Evolutionary conservation across 495 filamentous ascomycete genomes (phyloP).

Genomic region (Friedmanniomyces endolithicus): DNA sequence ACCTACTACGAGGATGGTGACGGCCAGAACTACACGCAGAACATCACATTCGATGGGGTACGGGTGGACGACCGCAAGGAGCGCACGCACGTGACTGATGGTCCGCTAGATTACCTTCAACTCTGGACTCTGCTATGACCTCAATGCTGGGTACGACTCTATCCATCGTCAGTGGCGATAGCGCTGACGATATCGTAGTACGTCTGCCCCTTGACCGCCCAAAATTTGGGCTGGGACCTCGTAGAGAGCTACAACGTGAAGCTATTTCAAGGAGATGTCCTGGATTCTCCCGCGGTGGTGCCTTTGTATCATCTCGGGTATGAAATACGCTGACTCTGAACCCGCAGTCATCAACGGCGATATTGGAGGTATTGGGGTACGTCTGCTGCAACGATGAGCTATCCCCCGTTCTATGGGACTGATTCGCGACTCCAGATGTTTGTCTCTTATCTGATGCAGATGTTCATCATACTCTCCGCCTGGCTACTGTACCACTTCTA

Average conservation of each 20-base stretch:
- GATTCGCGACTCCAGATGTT: slow-evolving; percentile 1
- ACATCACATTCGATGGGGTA: not conserved
- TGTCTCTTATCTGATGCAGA: slow-evolving; percentile 7
- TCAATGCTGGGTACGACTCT: not conserved
- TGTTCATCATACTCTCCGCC: not conserved
- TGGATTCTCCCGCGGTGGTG: too few relatives aligned
- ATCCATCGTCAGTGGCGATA: too few relatives aligned
- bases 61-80: not conserved
- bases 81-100: not conserved
- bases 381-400: too few relatives aligned
- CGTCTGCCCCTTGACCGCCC: too few relatives aligned
- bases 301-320: too few relatives aligned
- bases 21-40: not conserved
- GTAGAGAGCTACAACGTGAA: too few relatives aligned
- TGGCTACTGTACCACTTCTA: slow-evolving; percentile 5
- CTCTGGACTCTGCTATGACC: not conserved
- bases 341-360: not conserved
- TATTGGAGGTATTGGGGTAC: slow-evolving; percentile 3
- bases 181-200: too few relatives aligned
- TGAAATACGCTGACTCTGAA: too few relatives aligned
- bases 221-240: too few relatives aligned
- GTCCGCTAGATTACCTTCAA: not conserved
- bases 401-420: too few relatives aligned
- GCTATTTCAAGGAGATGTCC: too few relatives aligned
- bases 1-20: not conserved